Conservation (phyloP, 129 eudicot genomes). For the Cynara cardunculus region DNA sequence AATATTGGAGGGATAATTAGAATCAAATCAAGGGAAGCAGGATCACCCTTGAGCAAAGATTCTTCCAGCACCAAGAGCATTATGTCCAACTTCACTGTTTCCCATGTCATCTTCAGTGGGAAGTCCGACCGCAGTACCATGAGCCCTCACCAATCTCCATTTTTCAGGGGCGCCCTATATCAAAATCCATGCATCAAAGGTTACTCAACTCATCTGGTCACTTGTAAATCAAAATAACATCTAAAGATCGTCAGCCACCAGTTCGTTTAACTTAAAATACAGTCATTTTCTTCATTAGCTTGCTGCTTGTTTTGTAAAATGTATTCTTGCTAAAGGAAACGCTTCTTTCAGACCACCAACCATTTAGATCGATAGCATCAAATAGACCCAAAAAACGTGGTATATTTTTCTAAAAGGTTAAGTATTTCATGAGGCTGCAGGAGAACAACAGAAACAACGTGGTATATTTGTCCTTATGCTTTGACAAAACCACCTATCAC, state of each 20-base stretch:
- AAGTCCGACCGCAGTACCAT: constrained; percentile 87
- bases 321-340: background rate
- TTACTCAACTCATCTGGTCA: constrained; percentile 5
- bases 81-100: constrained; percentile 94
- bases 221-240: background rate
- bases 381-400: background rate
- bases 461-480: background rate
- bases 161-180: constrained; percentile 75
- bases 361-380: background rate
- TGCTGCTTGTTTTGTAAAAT: background rate
- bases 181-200: constrained; percentile 1
- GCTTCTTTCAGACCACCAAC: background rate
- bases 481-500: background rate
- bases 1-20: background rate
- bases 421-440: background rate
- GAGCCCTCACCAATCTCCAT: constrained; percentile 90
- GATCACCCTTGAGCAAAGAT: constrained; percentile 88
- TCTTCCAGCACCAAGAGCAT: constrained; percentile 95
- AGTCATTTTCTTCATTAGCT: background rate
- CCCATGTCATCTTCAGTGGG: constrained; percentile 97
- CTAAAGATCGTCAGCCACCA: constrained; percentile 6
- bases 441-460: background rate
- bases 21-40: background rate
- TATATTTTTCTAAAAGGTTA: background rate
- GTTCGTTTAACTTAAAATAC: background rate